These are phyloP conservation scores for Dactylonectria macrodidyma DNA, from an alignment of 2,329 filamentous ascomycete species.

Conservation along the genomic window DNA sequence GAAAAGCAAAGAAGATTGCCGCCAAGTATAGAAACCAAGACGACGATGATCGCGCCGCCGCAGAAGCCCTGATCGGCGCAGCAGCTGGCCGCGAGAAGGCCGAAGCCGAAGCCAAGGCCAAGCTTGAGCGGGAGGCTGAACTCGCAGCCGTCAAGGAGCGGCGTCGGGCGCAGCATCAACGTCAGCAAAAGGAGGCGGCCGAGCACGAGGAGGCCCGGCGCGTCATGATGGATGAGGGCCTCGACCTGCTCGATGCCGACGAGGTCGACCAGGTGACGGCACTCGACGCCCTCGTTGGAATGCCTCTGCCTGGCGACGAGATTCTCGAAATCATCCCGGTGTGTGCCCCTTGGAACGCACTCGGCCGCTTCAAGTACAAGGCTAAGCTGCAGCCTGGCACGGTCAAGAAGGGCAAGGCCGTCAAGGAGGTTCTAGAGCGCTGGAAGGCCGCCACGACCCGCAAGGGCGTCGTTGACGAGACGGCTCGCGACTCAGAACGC, in stretches of 20 bases:
- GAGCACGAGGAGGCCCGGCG: conserved; percentile 81
- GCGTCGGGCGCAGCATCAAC: conserved; percentile 84
- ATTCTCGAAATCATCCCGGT: conserved; percentile 77
- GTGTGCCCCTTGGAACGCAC: conserved; percentile 75
- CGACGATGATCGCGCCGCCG: conserved; percentile 89
- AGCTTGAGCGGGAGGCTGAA: conserved; percentile 78
- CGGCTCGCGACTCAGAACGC: conserved; percentile 74
- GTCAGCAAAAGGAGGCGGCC: conserved; percentile 81
- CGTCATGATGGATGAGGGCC: conserved; percentile 71
- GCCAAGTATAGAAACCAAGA: conserved; percentile 95
- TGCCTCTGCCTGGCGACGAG: conserved; percentile 85
- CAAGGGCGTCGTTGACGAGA: conserved; percentile 74
- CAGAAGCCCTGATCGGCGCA: conserved; percentile 89
- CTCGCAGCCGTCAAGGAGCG: conserved; percentile 80
- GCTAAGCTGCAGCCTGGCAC: conserved; percentile 92
- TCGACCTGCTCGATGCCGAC: conserved; percentile 72
- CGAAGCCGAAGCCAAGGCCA: conserved; percentile 77
- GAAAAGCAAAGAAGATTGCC: conserved; percentile 89
- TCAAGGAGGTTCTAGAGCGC: conserved; percentile 88
- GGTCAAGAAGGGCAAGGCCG: conserved; percentile 94
- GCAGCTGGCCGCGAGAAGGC: conserved; percentile 76
- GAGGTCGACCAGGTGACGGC: conserved; percentile 68
- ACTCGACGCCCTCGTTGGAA: conserved; percentile 83
- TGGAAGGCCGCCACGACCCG: conserved; percentile 79
- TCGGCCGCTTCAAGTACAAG: conserved; percentile 88